phyloP scores from a whole-genome alignment of 441 rosid species.

The Breynia disticha region DNA sequence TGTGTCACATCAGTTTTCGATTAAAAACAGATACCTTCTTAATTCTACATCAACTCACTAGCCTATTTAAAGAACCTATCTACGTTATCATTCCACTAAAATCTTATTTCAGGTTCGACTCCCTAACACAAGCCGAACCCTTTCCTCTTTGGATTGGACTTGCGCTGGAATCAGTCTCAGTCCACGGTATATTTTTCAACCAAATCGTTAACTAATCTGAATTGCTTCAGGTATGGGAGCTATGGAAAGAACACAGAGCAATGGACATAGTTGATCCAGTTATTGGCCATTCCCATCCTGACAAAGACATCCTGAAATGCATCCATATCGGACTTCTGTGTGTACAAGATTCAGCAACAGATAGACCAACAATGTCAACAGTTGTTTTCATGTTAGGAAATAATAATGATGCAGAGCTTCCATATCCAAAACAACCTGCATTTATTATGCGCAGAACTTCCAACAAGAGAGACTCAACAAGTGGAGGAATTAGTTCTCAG shows the following conservation, averaged over 20 bases:
- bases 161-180: too few relatives aligned
- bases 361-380: constrained; percentile 29
- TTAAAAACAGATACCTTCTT: too few relatives aligned
- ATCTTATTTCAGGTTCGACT: too few relatives aligned
- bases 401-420: constrained; percentile 13
- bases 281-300: constrained; percentile 11
- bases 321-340: too few relatives aligned
- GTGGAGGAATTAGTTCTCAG: constrained; percentile 18
- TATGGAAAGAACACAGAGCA: constrained; percentile 23
- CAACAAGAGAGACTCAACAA: constrained; percentile 7
- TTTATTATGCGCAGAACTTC: constrained; percentile 9
- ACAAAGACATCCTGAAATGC: constrained; percentile 13
- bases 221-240: constrained; percentile 24
- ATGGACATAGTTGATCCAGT: constrained; percentile 19
- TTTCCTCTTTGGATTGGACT: too few relatives aligned
- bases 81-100: too few relatives aligned
- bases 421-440: constrained; percentile 23
- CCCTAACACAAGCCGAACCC: too few relatives aligned
- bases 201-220: background rate
- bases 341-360: constrained; percentile 25
- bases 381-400: constrained; percentile 22
- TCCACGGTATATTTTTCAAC: background rate
- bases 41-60: too few relatives aligned
- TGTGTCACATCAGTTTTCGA: too few relatives aligned
- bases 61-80: too few relatives aligned